Base-by-base conservation (phyloP, 75 land plant species). In the Pinus taeda region DNA sequence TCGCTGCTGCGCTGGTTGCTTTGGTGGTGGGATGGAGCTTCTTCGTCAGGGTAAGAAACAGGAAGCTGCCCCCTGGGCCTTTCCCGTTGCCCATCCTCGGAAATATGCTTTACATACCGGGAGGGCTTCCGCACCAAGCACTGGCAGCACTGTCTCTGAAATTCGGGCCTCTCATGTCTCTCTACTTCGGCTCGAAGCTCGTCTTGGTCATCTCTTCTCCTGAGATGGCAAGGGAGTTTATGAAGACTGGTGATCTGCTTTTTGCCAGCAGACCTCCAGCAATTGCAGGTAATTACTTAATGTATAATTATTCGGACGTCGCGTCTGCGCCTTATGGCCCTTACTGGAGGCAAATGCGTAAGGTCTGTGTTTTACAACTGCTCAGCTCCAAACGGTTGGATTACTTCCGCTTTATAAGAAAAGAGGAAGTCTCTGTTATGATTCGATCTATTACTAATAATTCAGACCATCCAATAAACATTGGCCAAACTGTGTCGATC, bases 301-400 rank as follows among this genome's bases (percentile, higher is more conserved):
- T 86, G 53, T 87, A 92, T 83, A 83, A 86, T 76, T 75, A 81
- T 2, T 81, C 88, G 11, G 92, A 89, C 82, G 83, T 92, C 83
- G 90, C 83, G 15, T 89, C 83, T 63, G 88, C 92, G 26, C 78
- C 89, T 74, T 86, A 88, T 79, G 90, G 92, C 26, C 95, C 90
- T 9, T 86, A 86, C 74, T 93, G 95, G 95, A 81, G 90, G 49
- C 88, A 86, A 78, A 90, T 93, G 90, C 79, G 92, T 3, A 90
- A 93, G 85, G 74, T 93, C 42, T 93, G 92, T 59, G 88, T 85
- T 69, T 85, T 88, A 90, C 89, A 86, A 78, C 82, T 93, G 57
- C 86, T 91, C 81, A 88, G 88, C 81, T 79, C 86, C 18, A 88
- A 83, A 65, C 84, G 88, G 9, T 33, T 33, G 49, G 71, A 37